phyloP scores from a whole-genome alignment of 495 filamentous ascomycete species.

The Oidiodendron maius region DNA sequence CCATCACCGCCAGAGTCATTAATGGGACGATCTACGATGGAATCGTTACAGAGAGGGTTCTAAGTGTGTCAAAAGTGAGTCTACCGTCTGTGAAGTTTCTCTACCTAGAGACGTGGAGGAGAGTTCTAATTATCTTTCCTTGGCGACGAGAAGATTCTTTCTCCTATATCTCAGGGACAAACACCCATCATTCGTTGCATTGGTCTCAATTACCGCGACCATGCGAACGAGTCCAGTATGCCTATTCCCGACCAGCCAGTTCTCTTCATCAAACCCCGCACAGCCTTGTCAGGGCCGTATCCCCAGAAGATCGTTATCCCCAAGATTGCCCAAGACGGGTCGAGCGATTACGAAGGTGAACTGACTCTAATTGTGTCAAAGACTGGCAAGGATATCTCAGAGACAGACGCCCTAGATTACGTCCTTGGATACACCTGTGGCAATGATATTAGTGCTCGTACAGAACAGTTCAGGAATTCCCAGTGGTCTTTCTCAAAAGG shows the following conservation, averaged over 20 bases:
- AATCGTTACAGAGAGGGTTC: conserved; percentile 24
- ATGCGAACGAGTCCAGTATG: conserved; percentile 31
- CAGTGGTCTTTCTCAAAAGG: conserved; percentile 21
- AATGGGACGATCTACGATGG: conserved; percentile 35
- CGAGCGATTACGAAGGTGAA: conserved; percentile 45
- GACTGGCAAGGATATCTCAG: conserved; percentile 38
- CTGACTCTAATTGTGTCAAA: conserved; percentile 32
- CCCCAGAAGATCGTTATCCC: conserved; percentile 39
- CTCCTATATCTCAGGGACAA: background rate
- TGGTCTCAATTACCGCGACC: conserved; percentile 40
- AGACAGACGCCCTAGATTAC: conserved; percentile 34
- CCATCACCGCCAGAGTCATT: conserved; percentile 30
- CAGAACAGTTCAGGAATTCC: conserved; percentile 33
- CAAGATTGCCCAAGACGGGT: conserved; percentile 36
- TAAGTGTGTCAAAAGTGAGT: conserved; percentile 13
- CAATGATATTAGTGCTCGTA: conserved; percentile 42
- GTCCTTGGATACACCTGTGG: conserved; percentile 41
- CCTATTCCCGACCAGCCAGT: conserved; percentile 33
- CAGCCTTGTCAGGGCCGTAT: conserved; percentile 35
- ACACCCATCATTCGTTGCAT: conserved; percentile 36
- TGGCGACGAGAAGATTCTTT: background rate
- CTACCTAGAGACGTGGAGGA: background rate
- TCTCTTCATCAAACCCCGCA: conserved; percentile 42
- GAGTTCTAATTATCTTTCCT: background rate
- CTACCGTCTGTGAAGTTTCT: background rate